Evolutionary conservation across 2,329 filamentous ascomycete species (phyloP), one percentile per base, ranked within the genome.

Genomic region (Alternaria rosae): DNA sequence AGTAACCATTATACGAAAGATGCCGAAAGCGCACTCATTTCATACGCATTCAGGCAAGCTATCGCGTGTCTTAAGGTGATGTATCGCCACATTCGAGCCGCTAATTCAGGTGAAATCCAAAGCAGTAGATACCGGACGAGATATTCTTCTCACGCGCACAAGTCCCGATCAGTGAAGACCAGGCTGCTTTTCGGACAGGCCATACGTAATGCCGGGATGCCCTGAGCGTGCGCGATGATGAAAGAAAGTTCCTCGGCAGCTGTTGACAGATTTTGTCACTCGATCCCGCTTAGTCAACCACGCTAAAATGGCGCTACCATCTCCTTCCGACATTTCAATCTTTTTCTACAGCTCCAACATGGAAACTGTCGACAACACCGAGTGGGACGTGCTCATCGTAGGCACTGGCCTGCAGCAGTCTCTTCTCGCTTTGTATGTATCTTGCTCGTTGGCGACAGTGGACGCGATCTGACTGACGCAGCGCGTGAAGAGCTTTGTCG

Each of bases 401-500:
- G 85, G 84, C 67, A 86, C 85, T 15, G 84, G 84, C 54, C 70
- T 86, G 57, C 81, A 82, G 66, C 83, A 85, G 72, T 85, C 83
- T 63, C 78, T 86, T 35, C 82, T 86, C 58, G 84, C 84, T 66
- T 77, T 85, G 84, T 86, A 84, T 64, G 82, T 81, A 59, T 54
- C 53, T 57, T 54, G 41, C 48, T 53, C 58, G 60, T 51, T 66
- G 25, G 21, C 42, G 54, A 43, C 15, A 30, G 30, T 50, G 71
- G 70, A 74, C 80, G 82, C 82, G 82, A 68, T 88, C 89, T 91
- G 88, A 92, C 90, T 92, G 87, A 93, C 89, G 80, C 81, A 90
- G 86, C 81, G 69, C 63, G 77, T 79, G 77, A 86, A 98, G 94
- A 86, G 91, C 94, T 74, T 86, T 98, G 72, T 98, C 94, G 70